These are phyloP conservation scores for Diversispora epigaea DNA, from an alignment of 192 early-diverging fungal species.

Conservation along the genomic window DNA sequence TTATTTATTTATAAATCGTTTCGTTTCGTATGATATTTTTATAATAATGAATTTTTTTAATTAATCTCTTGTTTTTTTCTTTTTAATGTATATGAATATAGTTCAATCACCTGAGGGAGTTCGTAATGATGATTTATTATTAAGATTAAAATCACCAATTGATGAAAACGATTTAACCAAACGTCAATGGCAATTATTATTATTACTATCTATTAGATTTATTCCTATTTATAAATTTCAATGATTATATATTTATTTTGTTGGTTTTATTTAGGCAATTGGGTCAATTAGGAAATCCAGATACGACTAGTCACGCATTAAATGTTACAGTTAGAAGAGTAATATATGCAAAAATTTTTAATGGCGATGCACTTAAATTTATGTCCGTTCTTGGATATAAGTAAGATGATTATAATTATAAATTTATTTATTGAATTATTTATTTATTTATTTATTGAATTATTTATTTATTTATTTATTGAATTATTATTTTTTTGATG, in stretches of 20 bases:
- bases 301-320: conserved; percentile 50
- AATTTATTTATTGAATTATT: not conserved
- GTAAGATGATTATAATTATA: conserved; percentile 35
- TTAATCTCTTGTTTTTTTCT: not conserved
- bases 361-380: conserved; percentile 69
- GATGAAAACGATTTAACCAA: conserved; percentile 39
- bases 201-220: not conserved
- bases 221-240: not conserved
- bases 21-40: not conserved
- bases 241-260: not conserved
- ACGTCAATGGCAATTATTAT: conserved; percentile 40
- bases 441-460: not conserved
- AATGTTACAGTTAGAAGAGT: conserved; percentile 63
- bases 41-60: not conserved
- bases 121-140: conserved; percentile 71
- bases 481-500: no score
- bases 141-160: conserved; percentile 59
- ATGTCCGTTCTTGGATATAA: conserved; percentile 72
- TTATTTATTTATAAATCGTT: conserved; percentile 17
- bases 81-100: conserved; percentile 33
- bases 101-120: conserved; percentile 71
- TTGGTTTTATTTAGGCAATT: conserved; percentile 47
- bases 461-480: not conserved
- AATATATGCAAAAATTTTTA: conserved; percentile 56
- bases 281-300: conserved; percentile 66